These are phyloP conservation scores for Histomonas meleagridis DNA, from an alignment of 208 protist species.

Conservation along the genomic window DNA sequence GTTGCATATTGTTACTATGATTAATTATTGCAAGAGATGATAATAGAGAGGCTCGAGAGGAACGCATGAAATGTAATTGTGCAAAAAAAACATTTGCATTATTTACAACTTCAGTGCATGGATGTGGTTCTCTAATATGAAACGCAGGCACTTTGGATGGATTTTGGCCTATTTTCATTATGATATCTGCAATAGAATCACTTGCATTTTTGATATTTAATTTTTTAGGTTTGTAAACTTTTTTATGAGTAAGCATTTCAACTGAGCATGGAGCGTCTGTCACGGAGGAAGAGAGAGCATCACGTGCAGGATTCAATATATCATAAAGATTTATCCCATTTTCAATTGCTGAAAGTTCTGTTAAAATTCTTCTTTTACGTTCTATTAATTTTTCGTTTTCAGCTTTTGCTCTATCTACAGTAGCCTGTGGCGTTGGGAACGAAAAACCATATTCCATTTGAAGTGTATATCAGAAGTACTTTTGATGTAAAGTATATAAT, in stretches of 20 bases:
- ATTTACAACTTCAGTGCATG: neutral
- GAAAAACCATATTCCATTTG: too few species aligned
- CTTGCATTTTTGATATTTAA: neutral
- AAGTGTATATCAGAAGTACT: too few species aligned
- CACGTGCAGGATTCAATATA: neutral
- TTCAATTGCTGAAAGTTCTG: too few species aligned
- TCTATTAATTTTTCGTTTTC: neutral
- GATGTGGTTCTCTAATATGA: neutral
- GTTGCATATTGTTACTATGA: neutral
- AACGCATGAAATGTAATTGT: neutral
- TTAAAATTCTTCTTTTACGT: neutral
- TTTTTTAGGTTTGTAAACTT: neutral
- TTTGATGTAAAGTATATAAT: too few species aligned
- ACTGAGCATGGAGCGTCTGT: neutral
- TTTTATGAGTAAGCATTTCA: neutral
- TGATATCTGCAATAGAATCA: neutral
- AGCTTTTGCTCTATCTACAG: neutral
- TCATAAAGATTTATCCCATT: neutral
- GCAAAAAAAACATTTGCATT: constrained; percentile 17
- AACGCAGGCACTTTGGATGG: neutral
- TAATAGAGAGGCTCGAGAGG: neutral
- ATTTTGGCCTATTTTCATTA: neutral
- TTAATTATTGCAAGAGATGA: neutral
- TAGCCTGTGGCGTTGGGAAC: neutral
- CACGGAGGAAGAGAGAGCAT: neutral